Evolutionary conservation across 1,139 yeast genomes (phyloP).

Genomic region (Sugiyamaella pinicola): DNA sequence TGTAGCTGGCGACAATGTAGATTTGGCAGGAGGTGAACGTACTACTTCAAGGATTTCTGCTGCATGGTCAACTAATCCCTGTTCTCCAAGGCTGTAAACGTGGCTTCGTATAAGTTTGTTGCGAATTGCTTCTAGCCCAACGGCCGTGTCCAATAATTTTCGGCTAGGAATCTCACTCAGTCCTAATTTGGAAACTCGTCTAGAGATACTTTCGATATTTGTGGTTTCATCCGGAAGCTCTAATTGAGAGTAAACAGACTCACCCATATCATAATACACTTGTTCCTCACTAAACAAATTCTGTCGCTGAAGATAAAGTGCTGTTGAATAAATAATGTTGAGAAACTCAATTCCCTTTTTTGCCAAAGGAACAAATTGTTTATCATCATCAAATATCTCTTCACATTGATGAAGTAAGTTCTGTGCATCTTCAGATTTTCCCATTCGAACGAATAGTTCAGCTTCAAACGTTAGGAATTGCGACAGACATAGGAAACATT

Average conservation of each 20-base stretch:
- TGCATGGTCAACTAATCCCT: constrained; percentile 31
- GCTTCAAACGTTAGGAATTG: constrained; percentile 32
- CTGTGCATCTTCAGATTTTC: constrained; percentile 32
- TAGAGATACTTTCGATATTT: constrained; percentile 1
- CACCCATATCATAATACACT: constrained; percentile 33
- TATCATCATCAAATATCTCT: constrained; percentile 26
- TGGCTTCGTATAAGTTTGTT: constrained; percentile 32
- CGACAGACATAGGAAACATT: constrained; percentile 28
- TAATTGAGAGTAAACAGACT: constrained; percentile 20
- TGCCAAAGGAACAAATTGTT: constrained; percentile 21
- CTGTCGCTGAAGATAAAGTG: constrained; percentile 33
- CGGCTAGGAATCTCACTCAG: constrained; percentile 7
- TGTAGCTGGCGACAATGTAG: not conserved
- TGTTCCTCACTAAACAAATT: constrained; percentile 31
- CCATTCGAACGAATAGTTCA: constrained; percentile 30
- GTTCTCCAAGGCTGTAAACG: constrained; percentile 33
- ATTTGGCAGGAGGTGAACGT: not conserved
- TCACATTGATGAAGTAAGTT: constrained; percentile 31
- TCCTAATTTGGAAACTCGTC: constrained; percentile 11
- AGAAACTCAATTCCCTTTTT: constrained; percentile 31
- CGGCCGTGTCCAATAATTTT: constrained; percentile 3
- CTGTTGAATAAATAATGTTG: constrained; percentile 33
- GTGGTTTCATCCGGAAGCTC: constrained; percentile 3
- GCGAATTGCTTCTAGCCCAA: constrained; percentile 30
- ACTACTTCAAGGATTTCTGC: constrained; percentile 25